phyloP scores from a whole-genome alignment of 192 early-diverging fungal genomes.

The Gorgonomyces haynaldii region DNA sequence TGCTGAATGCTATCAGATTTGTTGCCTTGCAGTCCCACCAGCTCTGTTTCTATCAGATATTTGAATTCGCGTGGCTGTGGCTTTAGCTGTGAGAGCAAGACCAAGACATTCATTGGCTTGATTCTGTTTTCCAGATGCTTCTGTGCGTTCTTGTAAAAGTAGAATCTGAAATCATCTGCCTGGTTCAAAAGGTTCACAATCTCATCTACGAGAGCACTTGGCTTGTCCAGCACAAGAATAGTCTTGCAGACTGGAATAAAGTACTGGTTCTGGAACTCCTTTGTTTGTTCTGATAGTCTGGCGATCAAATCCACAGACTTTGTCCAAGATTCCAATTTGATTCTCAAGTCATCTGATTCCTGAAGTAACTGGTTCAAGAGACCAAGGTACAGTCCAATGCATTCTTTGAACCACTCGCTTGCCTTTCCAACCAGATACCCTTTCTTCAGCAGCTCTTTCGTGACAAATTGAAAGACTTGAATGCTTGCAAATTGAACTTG shows the following conservation, averaged over 20 bases:
- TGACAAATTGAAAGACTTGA: no score
- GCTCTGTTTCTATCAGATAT: neutral
- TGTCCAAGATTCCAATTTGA: no score
- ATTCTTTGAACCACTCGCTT: no score
- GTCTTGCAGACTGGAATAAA: conserved; percentile 43
- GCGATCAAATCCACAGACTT: conserved; percentile 59
- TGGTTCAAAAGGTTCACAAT: conserved; percentile 61
- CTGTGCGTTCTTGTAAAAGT: conserved; percentile 62
- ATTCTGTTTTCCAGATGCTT: conserved; percentile 9
- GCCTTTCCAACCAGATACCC: no score
- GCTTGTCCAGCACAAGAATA: conserved; percentile 36
- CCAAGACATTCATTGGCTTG: neutral
- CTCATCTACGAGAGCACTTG: conserved; percentile 35
- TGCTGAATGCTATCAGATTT: conserved; percentile 5
- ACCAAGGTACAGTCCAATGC: no score
- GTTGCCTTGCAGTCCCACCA: neutral
- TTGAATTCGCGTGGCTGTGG: neutral
- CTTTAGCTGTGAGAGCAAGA: neutral
- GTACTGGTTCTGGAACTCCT: conserved; percentile 61
- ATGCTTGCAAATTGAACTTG: no score
- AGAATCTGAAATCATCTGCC: conserved; percentile 78
- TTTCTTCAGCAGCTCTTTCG: no score
- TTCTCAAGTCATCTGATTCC: no score
- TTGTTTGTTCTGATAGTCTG: conserved; percentile 41
- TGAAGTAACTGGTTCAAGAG: no score